Conservation (phyloP, 2,329 filamentous ascomycete genomes). For the Alternaria consortialis region DNA sequence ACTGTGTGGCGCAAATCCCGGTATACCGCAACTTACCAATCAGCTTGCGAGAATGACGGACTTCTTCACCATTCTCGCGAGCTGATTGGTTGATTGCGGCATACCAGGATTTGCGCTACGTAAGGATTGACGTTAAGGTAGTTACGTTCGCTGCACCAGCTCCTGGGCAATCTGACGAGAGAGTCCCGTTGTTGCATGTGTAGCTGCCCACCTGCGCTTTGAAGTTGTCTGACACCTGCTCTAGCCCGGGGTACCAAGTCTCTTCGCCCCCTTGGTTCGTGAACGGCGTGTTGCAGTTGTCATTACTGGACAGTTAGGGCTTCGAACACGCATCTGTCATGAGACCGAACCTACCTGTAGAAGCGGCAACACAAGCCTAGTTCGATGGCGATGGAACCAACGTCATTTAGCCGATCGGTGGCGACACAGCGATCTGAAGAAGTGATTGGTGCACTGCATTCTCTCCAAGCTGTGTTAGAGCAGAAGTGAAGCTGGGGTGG, state of each 20-base stretch:
- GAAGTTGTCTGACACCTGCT: no score
- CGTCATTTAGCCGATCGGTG: background rate
- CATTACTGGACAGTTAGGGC: background rate
- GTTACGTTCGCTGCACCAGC: background rate
- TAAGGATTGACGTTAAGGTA: background rate
- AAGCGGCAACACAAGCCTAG: background rate
- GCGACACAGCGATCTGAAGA: background rate
- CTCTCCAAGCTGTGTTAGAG: background rate
- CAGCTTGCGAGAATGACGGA: background rate
- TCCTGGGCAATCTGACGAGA: no score
- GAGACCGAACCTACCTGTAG: background rate
- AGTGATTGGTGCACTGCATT: background rate
- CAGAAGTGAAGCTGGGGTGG: no score
- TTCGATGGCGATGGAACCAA: background rate
- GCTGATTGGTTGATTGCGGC: background rate
- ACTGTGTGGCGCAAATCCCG: background rate
- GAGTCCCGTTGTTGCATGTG: no score
- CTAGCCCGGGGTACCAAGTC: no score
- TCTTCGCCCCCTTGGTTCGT: no score
- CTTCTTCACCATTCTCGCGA: background rate
- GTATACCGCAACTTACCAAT: background rate
- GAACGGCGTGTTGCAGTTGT: background rate
- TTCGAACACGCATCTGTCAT: background rate
- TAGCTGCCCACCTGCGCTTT: no score
- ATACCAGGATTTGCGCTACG: conserved; percentile 2